Evolutionary conservation across 805 yeast genomes (phyloP), one percentile per base, ranked within the genome.

Genomic region (Sungouiozyma ichnusensis): DNA sequence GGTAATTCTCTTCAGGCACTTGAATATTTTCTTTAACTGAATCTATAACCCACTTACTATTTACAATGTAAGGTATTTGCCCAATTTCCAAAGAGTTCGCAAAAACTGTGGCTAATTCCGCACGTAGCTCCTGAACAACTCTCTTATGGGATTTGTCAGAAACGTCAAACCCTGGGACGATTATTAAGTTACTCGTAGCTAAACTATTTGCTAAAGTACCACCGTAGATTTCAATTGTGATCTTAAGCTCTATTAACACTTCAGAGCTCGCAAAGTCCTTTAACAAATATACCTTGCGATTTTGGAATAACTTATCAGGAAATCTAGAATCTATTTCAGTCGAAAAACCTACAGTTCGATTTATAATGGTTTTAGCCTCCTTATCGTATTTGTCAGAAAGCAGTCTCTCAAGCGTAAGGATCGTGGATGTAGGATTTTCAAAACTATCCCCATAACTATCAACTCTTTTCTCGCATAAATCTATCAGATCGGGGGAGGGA

Each of bases 371-470:
- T 31, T 16, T 15, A 20, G 20, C 8, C 4, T 18, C 27, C 8
- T 18, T 6, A 13, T 34, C 29, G 4, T 13, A 16, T 15, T 24
- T 24, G 9, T 7, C 29, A 24, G 29, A 7, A 7, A 11, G 29
- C n/a, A 36, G n/a, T 16, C n/a, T 16, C 4, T 16, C 14, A 8
- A 36, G 32, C 33, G 33, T 36, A 9, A 16, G 6, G 11, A 24
- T 7, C 11, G 39, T 20, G 16, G 48, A 36, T n/a, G 48, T 39
- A 3, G 17, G 11, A 9, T 44, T 42, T 20, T 44, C 61, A 46
- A 64, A 76, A 45, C 92, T 78, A 54, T 81, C 85, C 0, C 87
- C 88, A 54, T 54, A 76, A 14, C 48, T 48, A 53, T 87, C 94
- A 0, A 72, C 68, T 38, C 73, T 67, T 2, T 42, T 43, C 3